Conservation (phyloP, 192 early-diverging fungal genomes). For the Globomyces pollinis-pini region DNA sequence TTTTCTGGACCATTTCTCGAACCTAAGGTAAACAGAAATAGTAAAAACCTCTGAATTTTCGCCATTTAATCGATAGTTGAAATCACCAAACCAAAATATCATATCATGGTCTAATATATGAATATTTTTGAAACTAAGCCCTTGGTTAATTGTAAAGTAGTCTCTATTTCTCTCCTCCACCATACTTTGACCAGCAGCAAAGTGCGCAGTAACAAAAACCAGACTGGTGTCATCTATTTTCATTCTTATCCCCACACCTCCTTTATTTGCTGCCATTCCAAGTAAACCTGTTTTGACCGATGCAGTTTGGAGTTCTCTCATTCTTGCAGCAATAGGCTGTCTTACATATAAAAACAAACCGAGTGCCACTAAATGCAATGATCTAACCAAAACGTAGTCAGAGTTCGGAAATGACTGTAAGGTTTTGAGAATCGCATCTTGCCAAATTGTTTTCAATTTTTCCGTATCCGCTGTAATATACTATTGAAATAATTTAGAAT, state of each 20-base stretch:
- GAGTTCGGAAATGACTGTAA: conserved; percentile 29
- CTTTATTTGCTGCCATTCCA: conserved; percentile 96
- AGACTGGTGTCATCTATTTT: conserved; percentile 78
- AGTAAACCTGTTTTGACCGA: conserved; percentile 89
- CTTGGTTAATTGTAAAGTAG: conserved; percentile 69
- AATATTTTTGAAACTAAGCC: conserved; percentile 65
- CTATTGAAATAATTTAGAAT: conserved; percentile 15
- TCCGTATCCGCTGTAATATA: conserved; percentile 41
- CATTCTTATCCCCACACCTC: conserved; percentile 85
- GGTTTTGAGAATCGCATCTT: conserved; percentile 15
- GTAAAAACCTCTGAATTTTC: conserved; percentile 8
- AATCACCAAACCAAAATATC: conserved; percentile 80
- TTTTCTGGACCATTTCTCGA: conserved; percentile 11
- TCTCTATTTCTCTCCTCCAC: conserved; percentile 78
- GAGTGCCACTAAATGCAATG: conserved; percentile 83
- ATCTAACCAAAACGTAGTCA: conserved; percentile 73
- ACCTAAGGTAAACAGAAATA: conserved; percentile 6
- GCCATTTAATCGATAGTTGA: conserved; percentile 83
- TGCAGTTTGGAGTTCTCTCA: conserved; percentile 76
- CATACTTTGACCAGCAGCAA: conserved; percentile 77
- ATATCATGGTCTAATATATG: conserved; percentile 68
- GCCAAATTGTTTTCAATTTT: conserved; percentile 31
- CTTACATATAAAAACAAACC: conserved; percentile 84
- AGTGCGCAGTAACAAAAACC: conserved; percentile 88
- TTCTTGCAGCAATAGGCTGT: conserved; percentile 50